Conservation (phyloP, 805 yeast genomes). For the Clavispora fructus region DNA sequence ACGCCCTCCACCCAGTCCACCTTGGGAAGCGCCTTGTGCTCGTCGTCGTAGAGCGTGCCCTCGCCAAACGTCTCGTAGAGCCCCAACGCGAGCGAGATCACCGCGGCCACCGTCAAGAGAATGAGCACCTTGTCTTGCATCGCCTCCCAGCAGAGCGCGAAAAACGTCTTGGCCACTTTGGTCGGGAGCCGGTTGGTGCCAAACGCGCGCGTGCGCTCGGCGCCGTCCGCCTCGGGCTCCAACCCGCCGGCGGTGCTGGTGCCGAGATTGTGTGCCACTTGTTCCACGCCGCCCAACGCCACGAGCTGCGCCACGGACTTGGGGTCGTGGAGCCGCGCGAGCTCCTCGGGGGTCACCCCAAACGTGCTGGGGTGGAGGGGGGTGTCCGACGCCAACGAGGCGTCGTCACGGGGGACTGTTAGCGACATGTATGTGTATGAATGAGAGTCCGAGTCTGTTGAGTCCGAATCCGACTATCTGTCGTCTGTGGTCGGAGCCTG, state of each 20-base stretch:
- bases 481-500: too few species aligned
- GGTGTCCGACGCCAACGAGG: slow-evolving; percentile 11
- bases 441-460: too few species aligned
- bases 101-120: slow-evolving; percentile 77
- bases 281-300: slow-evolving; percentile 42
- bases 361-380: slow-evolving; percentile 13
- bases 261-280: slow-evolving; percentile 25
- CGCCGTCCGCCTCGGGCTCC: slow-evolving; percentile 25
- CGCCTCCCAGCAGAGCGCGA: slow-evolving; percentile 70
- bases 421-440: slow-evolving; percentile 10
- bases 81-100: slow-evolving; percentile 85
- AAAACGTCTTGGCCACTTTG: slow-evolving; percentile 62
- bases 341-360: slow-evolving; percentile 20
- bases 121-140: slow-evolving; percentile 88
- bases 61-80: slow-evolving; percentile 88
- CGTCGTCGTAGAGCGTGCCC: slow-evolving; percentile 68
- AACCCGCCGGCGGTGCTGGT: slow-evolving; percentile 42
- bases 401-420: slow-evolving; percentile 8
- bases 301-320: slow-evolving; percentile 45
- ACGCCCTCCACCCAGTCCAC: slow-evolving; percentile 99
- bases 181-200: slow-evolving; percentile 74
- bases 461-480: too few species aligned
- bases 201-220: slow-evolving; percentile 43
- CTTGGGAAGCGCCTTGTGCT: slow-evolving; percentile 70
- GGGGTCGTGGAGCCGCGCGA: slow-evolving; percentile 56